Conservation (phyloP, 441 rosid genomes). For the Croton setiger region DNA sequence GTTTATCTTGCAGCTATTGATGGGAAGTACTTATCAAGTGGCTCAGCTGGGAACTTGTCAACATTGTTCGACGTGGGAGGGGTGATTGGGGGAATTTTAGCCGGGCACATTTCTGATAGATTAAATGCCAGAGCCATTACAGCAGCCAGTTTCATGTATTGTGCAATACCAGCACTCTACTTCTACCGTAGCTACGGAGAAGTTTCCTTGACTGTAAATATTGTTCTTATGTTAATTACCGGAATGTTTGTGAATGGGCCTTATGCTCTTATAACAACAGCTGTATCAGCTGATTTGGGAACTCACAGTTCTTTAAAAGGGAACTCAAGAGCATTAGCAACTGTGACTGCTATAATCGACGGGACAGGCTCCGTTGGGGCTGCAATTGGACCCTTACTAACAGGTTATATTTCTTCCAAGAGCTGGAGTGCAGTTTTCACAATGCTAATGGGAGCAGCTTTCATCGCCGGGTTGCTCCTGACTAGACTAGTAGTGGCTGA, state of each 20-base stretch:
- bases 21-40: conserved; percentile 73
- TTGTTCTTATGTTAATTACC: conserved; percentile 66
- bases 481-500: conserved; percentile 81
- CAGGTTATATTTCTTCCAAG: conserved; percentile 77
- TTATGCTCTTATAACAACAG: conserved; percentile 91
- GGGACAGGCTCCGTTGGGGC: conserved; percentile 98
- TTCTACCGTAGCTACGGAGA: conserved; percentile 81
- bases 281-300: conserved; percentile 92
- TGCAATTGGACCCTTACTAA: conserved; percentile 82
- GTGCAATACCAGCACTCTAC: conserved; percentile 84
- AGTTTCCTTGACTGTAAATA: conserved; percentile 56
- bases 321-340: conserved; percentile 86
- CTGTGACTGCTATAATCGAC: conserved; percentile 92
- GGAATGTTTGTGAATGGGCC: conserved; percentile 96
- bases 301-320: conserved; percentile 86
- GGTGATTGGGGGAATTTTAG: conserved; percentile 87
- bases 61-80: conserved; percentile 94
- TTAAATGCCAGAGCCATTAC: conserved; percentile 84
- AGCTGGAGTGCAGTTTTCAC: conserved; percentile 88
- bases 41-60: conserved; percentile 78
- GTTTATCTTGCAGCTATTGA: conserved; percentile 80
- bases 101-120: conserved; percentile 84
- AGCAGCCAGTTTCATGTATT: conserved; percentile 89
- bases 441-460: conserved; percentile 93
- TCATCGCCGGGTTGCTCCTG: conserved; percentile 75